Conservation (phyloP, 208 protist species). For the Trypanosoma melophagium region DNA sequence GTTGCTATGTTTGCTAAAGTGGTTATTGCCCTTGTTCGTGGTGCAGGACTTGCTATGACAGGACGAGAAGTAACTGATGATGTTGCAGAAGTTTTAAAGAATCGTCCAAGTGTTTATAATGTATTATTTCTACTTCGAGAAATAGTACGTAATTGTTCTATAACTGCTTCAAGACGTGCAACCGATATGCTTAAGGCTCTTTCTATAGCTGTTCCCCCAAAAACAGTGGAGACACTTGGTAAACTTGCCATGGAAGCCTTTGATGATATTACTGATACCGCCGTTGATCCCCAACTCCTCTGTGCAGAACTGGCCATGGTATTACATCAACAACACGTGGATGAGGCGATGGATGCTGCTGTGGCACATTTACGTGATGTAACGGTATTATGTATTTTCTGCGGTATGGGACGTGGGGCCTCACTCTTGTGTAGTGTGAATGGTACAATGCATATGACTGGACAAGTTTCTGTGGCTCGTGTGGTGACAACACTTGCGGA, state of each 20-base stretch:
- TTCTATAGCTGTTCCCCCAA: constrained; percentile 70
- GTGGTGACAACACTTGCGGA: constrained; percentile 82
- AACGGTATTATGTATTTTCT: constrained; percentile 70
- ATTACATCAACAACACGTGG: constrained; percentile 81
- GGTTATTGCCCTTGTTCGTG: constrained; percentile 77
- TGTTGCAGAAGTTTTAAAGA: constrained; percentile 67
- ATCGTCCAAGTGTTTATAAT: constrained; percentile 84
- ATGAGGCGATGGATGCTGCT: constrained; percentile 78
- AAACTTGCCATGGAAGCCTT: constrained; percentile 80
- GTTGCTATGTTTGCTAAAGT: constrained; percentile 88
- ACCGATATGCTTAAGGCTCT: constrained; percentile 85
- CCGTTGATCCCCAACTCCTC: constrained; percentile 81
- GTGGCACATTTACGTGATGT: constrained; percentile 80
- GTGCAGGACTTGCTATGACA: constrained; percentile 85
- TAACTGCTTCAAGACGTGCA: constrained; percentile 69
- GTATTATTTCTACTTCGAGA: constrained; percentile 86
- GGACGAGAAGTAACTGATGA: constrained; percentile 67
- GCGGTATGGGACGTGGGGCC: constrained; percentile 58
- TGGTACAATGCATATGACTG: constrained; percentile 76
- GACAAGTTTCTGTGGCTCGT: constrained; percentile 63
- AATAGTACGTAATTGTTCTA: constrained; percentile 82
- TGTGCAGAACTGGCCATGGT: constrained; percentile 92
- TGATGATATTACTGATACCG: constrained; percentile 41
- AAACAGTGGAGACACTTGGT: constrained; percentile 83
- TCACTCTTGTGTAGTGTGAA: constrained; percentile 75